A percentile compares a stretch with the other conserved stretches of the same genome.
Conservation (phyloP, 495 filamentous ascomycete species). For the Penicillium parvum region DNA sequence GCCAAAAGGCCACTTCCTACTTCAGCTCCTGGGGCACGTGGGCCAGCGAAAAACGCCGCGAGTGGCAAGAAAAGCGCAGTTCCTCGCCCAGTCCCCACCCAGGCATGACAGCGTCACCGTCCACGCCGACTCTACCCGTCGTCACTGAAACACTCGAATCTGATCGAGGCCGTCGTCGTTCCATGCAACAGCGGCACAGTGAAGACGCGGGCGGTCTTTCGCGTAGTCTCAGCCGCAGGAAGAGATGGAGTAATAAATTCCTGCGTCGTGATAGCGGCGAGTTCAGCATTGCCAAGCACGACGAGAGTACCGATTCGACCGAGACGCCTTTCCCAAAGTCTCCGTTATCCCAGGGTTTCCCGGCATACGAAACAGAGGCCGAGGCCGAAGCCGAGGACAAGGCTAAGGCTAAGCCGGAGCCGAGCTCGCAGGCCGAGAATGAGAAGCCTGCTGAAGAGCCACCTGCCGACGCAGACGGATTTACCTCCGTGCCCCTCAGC, state of each 20-base stretch:
- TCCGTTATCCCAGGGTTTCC: constrained; percentile 32
- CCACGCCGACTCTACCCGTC: constrained; percentile 24
- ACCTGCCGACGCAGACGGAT: constrained; percentile 16
- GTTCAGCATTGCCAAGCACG: constrained; percentile 20
- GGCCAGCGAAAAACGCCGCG: constrained; percentile 84
- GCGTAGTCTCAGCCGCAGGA: constrained; percentile 40
- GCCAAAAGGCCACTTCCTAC: constrained; percentile 77
- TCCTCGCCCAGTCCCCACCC: constrained; percentile 23
- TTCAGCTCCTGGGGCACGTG: constrained; percentile 92
- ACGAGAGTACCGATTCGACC: constrained; percentile 7
- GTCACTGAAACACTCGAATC: constrained; percentile 28
- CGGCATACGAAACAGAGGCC: constrained; percentile 14
- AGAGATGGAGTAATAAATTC: constrained; percentile 44
- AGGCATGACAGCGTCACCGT: constrained; percentile 21
- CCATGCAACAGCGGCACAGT: constrained; percentile 29
- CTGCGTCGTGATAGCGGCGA: constrained; percentile 38
- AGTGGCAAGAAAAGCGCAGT: constrained; percentile 46
- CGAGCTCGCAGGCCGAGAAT: not conserved
- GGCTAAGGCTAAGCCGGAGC: too few species aligned
- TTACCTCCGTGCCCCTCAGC: constrained; percentile 17
- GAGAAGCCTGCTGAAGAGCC: not conserved
- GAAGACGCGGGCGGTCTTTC: constrained; percentile 29
- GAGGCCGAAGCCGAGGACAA: not conserved
- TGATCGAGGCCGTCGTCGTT: constrained; percentile 32
- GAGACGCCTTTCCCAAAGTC: constrained; percentile 33